Evolutionary conservation across 805 yeast species (phyloP).

Genomic region (Scheffersomyces amazonensis): DNA sequence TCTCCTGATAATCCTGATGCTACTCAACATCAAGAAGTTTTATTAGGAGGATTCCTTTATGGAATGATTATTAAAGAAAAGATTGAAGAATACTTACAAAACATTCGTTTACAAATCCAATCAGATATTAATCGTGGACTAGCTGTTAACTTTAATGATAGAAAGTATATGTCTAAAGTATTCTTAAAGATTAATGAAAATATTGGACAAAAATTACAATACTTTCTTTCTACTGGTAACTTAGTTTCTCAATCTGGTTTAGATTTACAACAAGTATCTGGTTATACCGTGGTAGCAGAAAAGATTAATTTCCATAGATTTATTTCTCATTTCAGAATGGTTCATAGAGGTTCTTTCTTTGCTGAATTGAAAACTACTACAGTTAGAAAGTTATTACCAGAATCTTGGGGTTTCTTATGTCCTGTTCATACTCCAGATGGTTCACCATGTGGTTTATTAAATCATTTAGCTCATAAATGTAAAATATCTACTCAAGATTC

Average conservation of each 20-base stretch:
- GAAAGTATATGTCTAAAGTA: constrained; percentile 78
- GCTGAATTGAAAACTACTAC: constrained; percentile 97
- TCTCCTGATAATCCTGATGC: constrained; percentile 98
- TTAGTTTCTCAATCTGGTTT: constrained; percentile 95
- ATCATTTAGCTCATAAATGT: constrained; percentile 96
- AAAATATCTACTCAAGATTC: constrained; percentile 72
- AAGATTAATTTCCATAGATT: constrained; percentile 96
- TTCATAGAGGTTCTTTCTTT: constrained; percentile 98
- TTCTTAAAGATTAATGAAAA: constrained; percentile 82
- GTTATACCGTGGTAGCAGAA: constrained; percentile 98
- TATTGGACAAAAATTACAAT: constrained; percentile 91
- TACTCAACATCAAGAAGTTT: constrained; percentile 95
- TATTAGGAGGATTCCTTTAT: constrained; percentile 92
- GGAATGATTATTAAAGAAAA: constrained; percentile 97
- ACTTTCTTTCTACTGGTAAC: constrained; percentile 95
- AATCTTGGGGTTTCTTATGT: constrained; percentile 98
- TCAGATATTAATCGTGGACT: constrained; percentile 77
- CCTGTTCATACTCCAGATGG: constrained; percentile 99
- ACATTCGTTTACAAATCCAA: constrained; percentile 69
- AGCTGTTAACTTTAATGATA: constrained; percentile 79
- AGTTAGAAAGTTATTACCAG: constrained; percentile 93
- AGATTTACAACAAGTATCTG: constrained; percentile 96
- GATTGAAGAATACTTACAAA: constrained; percentile 85
- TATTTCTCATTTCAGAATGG: constrained; percentile 98
- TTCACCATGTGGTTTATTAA: constrained; percentile 96